Conservation (phyloP, 208 protist genomes). For the Kentomonas sorsogonicus region DNA sequence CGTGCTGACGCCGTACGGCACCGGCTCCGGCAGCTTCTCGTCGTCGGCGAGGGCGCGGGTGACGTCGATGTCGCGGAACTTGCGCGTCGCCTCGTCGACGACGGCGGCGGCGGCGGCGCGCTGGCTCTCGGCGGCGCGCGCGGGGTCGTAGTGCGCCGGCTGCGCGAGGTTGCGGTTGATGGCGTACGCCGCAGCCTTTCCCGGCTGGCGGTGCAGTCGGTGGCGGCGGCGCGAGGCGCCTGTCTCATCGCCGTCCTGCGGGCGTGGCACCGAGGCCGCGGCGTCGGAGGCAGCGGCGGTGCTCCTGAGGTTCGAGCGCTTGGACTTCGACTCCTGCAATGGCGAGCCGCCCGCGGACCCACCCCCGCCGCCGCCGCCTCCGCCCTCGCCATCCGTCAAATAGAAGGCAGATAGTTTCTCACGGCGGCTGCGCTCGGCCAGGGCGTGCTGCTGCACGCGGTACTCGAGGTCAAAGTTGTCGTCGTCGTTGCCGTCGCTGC, state of each 20-base stretch:
- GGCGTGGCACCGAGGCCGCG: too few species aligned
- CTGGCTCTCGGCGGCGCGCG: constrained; percentile 4
- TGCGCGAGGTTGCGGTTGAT: constrained; percentile 66
- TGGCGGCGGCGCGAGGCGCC: background rate
- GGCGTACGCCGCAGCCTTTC: constrained; percentile 19
- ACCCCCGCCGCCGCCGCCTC: too few species aligned
- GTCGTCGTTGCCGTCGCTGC: constrained; percentile 5
- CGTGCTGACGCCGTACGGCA: constrained; percentile 36
- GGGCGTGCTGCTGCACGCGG: constrained; percentile 43
- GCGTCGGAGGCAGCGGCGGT: background rate
- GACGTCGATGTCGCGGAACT: constrained; percentile 75
- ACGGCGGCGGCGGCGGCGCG: constrained; percentile 25
- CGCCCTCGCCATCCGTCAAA: constrained; percentile 40
- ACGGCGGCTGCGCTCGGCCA: constrained; percentile 34
- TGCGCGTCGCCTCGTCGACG: constrained; percentile 72
- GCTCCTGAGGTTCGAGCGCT: too few species aligned
- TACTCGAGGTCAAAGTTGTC: constrained; percentile 38
- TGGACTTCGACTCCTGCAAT: too few species aligned
- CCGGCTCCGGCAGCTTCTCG: constrained; percentile 55
- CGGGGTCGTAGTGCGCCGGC: constrained; percentile 39
- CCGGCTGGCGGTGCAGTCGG: background rate
- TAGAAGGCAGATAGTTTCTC: constrained; percentile 73
- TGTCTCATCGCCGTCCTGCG: too few species aligned
- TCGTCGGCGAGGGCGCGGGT: constrained; percentile 48
- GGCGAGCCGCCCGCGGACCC: too few species aligned